Base-by-base conservation (phyloP, 495 filamentous ascomycete genomes). In the Pseudoneurospora amorphoporcata region DNA sequence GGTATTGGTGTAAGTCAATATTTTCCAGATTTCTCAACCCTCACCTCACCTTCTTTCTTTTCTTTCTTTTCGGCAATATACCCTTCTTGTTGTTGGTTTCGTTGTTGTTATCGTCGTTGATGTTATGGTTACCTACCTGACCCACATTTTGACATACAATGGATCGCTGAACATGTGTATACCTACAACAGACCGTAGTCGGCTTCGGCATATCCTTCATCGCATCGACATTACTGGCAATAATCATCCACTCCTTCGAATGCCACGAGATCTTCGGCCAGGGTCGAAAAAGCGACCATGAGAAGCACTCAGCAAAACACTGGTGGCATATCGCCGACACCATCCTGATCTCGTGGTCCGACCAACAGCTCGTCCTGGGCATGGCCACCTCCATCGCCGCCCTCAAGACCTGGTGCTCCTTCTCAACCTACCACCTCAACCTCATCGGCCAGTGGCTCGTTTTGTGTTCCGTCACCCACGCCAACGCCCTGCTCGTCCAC, bases 341-440 rank as follows among this genome's bases (percentile, higher is more conserved):
- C 53, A 65, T 65, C 39, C 40, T 43, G 58, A 32, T 72, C n/a
- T 37, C 70, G 4, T 72, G 70, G 70, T 69, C 37, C 9, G 70
- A 72, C 37, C 70, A 72, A 53, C 70, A 72, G 42, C 58, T 72
- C 40, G 53, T 69, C 47, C 38, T 72, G 32, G 70, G 70, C 4
- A 19, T 72, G 17, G 70, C 70, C 61, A 72, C 47, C n/a, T 69
- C 47, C 70, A 72, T 69, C n/a, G 70, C 70, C 35, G 39, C 70
- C 32, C 53, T 72, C 37, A 35, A 29, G 16, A 32, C 38, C 35
- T 69, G 53, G 45, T 69, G 70, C 70, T 38, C 47, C 39, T 70
- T 72, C 39, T 72, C 70, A 37, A 72, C 53, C 47, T 72, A 72
- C 70, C 70, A 72, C 53, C 39, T 72, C 35, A 72, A 72, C 53